Base-by-base conservation (phyloP, 177 flowering plant species). In the Vitis hybrid region DNA sequence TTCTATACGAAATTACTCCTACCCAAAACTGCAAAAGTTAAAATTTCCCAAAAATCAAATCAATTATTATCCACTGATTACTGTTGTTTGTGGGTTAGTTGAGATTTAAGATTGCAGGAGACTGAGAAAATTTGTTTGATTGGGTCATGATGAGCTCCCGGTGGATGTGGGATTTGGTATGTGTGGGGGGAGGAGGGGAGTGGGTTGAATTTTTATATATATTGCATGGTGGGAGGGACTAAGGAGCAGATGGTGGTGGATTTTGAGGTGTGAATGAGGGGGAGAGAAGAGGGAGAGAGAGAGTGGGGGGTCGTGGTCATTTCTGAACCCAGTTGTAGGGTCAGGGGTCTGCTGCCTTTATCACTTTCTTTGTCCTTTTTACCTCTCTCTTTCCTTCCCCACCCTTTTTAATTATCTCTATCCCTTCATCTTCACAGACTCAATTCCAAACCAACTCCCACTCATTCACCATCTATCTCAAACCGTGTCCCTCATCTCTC, bases 301-400 rank as follows among this genome's bases (percentile, higher is more conserved):
- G 30, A 72, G 64, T 77, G 71, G 64, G 35, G 64, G 6, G 56
- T 46, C 12, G 16, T 60, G 52, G 76, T 74, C 68, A 67, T 74
- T 64, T 74, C 66, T 40, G 56, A 56, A 60, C 60, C 52, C 62
- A 69, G 67, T 40, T 59, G 85, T 83, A 74, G 84, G 85, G 85
- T 66, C 79, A 61, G 65, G 72, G 77, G 66, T 64, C 78, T 78
- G 76, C 80, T 75, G 54, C 80, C 74, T 79, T 79, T 71, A 76
- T 79, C 78, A 64, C 70, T 69, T 52, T 61, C 64, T 81, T 83
- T 84, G 85, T 84, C 88, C 81, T 78, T 71, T 72, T 71, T 66
- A 59, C 66, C 60, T 71, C 62, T 72, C 70, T 62, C 69, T 74
- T 55, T 69, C 69, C 58, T 70, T 74, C 74, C 71, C 72, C 52